Base-by-base conservation (phyloP, 495 filamentous ascomycete species). In the Penicillium simplicissimum region DNA sequence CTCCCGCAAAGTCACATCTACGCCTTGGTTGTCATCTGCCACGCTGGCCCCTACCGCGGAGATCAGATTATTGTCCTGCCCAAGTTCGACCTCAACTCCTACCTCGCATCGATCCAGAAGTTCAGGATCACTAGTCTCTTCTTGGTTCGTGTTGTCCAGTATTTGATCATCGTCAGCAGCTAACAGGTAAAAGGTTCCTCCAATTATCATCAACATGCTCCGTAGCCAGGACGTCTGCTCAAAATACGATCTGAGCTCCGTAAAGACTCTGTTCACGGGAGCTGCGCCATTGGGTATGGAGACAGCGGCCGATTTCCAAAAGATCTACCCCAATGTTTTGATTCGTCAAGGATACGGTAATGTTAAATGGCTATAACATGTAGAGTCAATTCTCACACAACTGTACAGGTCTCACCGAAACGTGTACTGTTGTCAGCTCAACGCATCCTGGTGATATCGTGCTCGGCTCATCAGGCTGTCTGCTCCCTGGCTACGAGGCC, bases 1-100 rank as follows among this genome's bases (percentile, higher is more conserved):
- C 79, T 97, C 4, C 93, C 93, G 0, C 84, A 93, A 61, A 91
- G 86, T 59, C 93, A 97, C 71, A 97, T 97, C 61, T 97, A 96
- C 68, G 85, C 85, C 3, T 76, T 97, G 33, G 87, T 95, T 10
- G 88, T 94, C 1, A 86, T 92, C 36, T 87, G 83, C 48, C 91
- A 92, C 66, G 77, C 81, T 0, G 82, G 81, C 11, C 74, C 84
- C 5, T 96, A 88, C 65, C 85, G 90, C 42, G 93, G 93, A 17
- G 92, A 96, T 60, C 84, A 87, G 53, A 77, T 88, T 3, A 84
- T 96, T 61, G 81, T 93, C n/a, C 79, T 97, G 42, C 93, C 93
- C 17, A 92, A 89, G 65, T 97, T 96, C 62, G 92, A 96, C 55
- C 76, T 96, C 36, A 76, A 79, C 23, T 73, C 81, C 0, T 87